Evolutionary conservation across 768 basidiomycete species (phyloP).

Genomic region (Cantharellus anzutake): DNA sequence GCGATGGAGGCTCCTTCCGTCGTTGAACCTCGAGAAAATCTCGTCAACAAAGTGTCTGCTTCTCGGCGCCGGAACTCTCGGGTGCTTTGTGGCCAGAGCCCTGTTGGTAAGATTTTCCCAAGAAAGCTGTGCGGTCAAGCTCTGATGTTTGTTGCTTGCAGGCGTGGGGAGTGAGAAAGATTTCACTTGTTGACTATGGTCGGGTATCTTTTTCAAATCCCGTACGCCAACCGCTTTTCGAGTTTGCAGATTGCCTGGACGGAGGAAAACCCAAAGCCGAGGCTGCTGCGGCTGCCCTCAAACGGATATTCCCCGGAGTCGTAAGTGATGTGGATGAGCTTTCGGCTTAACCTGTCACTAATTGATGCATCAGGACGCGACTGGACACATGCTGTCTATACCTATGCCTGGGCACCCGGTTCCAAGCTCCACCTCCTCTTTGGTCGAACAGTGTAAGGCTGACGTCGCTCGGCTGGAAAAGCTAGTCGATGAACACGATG

Average conservation of each 20-base stretch:
- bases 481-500: slow-evolving; percentile 75
- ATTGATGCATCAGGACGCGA: slow-evolving; percentile 41
- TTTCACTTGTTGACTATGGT: slow-evolving; percentile 82
- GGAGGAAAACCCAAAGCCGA: slow-evolving; percentile 91
- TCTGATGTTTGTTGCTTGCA: slow-evolving; percentile 15
- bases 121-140: neutral
- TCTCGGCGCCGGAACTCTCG: slow-evolving; percentile 88
- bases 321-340: slow-evolving; percentile 28
- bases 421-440: slow-evolving; percentile 25
- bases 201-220: slow-evolving; percentile 94
- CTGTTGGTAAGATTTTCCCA: slow-evolving; percentile 46
- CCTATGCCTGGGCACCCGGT: slow-evolving; percentile 98
- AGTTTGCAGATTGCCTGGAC: slow-evolving; percentile 80
- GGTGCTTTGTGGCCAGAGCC: slow-evolving; percentile 85
- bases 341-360: neutral
- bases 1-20: slow-evolving; percentile 90
- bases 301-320: slow-evolving; percentile 82
- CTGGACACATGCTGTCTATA: slow-evolving; percentile 58
- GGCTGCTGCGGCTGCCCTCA: slow-evolving; percentile 68
- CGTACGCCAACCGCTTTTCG: slow-evolving; percentile 89
- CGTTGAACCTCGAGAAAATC: slow-evolving; percentile 75
- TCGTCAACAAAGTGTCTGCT: slow-evolving; percentile 62
- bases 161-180: slow-evolving; percentile 93
- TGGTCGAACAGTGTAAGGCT: slow-evolving; percentile 35
- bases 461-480: slow-evolving; percentile 56